Evolutionary conservation across 2,329 filamentous ascomycete species (phyloP), one percentile per base, ranked within the genome.

Genomic region (Monosporascus sp.): DNA sequence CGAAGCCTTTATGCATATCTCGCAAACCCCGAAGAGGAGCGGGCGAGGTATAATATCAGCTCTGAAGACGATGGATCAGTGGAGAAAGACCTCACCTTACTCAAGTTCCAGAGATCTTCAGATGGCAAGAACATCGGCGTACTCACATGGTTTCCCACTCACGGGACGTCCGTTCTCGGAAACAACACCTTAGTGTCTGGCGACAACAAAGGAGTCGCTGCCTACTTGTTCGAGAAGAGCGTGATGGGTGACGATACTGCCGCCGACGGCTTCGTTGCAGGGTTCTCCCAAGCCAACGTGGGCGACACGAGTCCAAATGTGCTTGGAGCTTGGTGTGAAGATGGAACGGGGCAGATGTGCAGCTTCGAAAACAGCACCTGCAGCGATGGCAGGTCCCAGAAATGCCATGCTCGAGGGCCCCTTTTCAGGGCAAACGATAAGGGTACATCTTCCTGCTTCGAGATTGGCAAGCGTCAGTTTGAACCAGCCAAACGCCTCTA

Each of bases 141-240:
- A 1, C 72, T 97, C 53, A 94, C 90, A 17, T 97, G 92, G 89
- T 96, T 93, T 68, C 84, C 93, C 3, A 89, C 92, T 0, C 93
- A 97, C 68, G 92, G 92, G 47, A 97, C 93, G 0, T 96, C 90
- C 0, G 82, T 97, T 70, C 83, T 92, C 24, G 88, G 89, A 51
- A 97, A 97, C 72, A 96, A 96, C 71, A 97, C 91, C 0, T 78
- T 96, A 15, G 83, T 94, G 49, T 86, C 91, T 3, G 93, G 90
- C n/a, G 93, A 97, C 69, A 97, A 97, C 74, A 97, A 97, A 72
- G 93, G 93, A 14, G 90, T 96, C 6, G 92, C 93, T 2, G 89
- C 92, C 0, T 88, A 87, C 65, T 74, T 96, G 14, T 86, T 97
- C 50, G 93, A 97, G 67, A 81, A 87, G 59, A 84, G 81, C 49